A percentile compares a stretch with the other conserved stretches of the same genome.
These are phyloP conservation scores for Uromyces viciae-fabae DNA, from an alignment of 1,284 basidiomycete species.

Conservation along the genomic window DNA sequence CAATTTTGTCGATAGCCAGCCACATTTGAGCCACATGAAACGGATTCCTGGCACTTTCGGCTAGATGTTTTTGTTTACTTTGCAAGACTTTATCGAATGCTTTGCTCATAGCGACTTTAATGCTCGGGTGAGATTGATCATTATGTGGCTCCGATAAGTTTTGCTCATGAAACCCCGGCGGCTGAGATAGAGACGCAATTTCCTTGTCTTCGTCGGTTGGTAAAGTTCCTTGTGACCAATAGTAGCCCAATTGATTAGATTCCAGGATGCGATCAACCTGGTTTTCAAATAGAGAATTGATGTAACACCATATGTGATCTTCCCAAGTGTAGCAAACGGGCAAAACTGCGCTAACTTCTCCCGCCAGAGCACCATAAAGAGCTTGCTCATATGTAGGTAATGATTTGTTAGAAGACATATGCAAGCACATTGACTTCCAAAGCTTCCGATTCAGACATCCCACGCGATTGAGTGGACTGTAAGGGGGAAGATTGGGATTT, in stretches of 20 bases:
- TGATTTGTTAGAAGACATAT: constrained; percentile 68
- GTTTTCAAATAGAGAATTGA: constrained; percentile 79
- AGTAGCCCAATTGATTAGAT: constrained; percentile 31
- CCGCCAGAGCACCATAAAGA: constrained; percentile 80
- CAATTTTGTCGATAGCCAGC: constrained; percentile 73
- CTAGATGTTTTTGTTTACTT: constrained; percentile 43
- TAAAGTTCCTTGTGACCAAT: constrained; percentile 36
- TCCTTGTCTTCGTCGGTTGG: neutral
- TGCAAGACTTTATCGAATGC: constrained; percentile 28
- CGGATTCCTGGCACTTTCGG: constrained; percentile 67
- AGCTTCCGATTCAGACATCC: constrained; percentile 61
- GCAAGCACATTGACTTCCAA: constrained; percentile 79
- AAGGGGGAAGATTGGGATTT: constrained; percentile 50
- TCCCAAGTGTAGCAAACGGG: constrained; percentile 84
- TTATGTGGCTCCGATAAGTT: neutral
- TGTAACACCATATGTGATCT: constrained; percentile 88
- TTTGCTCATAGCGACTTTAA: constrained; percentile 37
- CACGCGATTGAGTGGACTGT: constrained; percentile 34
- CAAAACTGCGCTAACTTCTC: constrained; percentile 71
- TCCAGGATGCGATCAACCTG: constrained; percentile 62
- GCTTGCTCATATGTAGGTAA: constrained; percentile 73
- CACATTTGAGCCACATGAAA: constrained; percentile 81
- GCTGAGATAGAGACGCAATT: too few relatives aligned
- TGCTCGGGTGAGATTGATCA: neutral
- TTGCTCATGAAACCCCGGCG: too few relatives aligned